Evolutionary conservation across 768 basidiomycete species (phyloP), one percentile per base, ranked within the genome.

Genomic region (Auriscalpium orientale): DNA sequence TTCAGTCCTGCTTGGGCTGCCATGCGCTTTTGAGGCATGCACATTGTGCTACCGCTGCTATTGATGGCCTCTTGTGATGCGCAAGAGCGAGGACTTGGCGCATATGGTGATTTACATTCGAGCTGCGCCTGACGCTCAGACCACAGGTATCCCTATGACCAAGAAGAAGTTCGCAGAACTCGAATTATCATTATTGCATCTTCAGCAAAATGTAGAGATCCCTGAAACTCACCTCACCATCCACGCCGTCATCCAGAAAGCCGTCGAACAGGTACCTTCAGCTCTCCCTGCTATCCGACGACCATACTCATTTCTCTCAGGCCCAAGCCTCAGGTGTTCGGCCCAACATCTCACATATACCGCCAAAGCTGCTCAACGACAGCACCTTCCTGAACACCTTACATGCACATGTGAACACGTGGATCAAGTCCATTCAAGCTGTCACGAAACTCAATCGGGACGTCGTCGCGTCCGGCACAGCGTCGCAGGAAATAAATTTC

Each of bases 121-220:
- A 13, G 40, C 28, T 28, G 28, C 28, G 28, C 28, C 28, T 28
- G 28, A 28, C 28, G 28, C 28, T 3, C 28, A 28, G 28, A 28
- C 28, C 7, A 36, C 65, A 82, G 86, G 86, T 50, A 98, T 99
- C 56, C 97, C 97, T 3, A 91, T 97, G 80, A 94, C 95, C 47
- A 98, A 98, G 82, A 95, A 95, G 78, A 98, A 98, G 72, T 98
- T 98, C 66, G 95, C 97, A 8, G 97, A 99, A 65, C 84, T 98
- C 54, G 95, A 99, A 70, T 73, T 98, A 10, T 94, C 92, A 2
- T 74, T 98, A 15, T 75, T 98, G 1, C 97, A 99, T 68, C 79
- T 98, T 6, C 95, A 98, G 66, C 97, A 98, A 71, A 99, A 99
- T 64, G 95, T 98, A 60, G 97, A 99, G 74, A 98, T 98, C 52